A percentile compares a stretch with the other conserved stretches of the same genome.
Evolutionary conservation across 192 early-diverging fungal species (phyloP).

Genomic region (Martensiomyces pterosporus): DNA sequence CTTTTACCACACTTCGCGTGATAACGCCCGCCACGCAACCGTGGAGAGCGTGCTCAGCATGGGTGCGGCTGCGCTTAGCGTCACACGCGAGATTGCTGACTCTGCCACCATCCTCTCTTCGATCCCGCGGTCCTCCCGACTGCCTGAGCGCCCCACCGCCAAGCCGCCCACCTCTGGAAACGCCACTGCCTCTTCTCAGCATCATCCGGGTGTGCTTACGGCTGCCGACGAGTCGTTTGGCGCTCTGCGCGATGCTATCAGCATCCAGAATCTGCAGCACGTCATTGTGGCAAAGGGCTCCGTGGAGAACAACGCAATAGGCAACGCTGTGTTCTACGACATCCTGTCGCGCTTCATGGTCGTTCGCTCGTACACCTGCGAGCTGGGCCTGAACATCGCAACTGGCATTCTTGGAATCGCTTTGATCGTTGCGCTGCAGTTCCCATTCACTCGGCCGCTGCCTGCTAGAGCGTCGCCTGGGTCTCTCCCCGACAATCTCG

Average conservation of each 20-base stretch:
- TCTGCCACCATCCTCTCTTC: slow-evolving; percentile 17
- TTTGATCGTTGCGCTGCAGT: slow-evolving; percentile 23
- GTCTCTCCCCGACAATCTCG: background rate
- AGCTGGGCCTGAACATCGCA: slow-evolving; percentile 23
- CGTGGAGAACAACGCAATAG: slow-evolving; percentile 4
- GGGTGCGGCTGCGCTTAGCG: slow-evolving; percentile 54
- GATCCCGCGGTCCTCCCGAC: slow-evolving; percentile 30
- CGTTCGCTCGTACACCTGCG: slow-evolving; percentile 36
- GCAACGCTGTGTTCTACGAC: slow-evolving; percentile 43
- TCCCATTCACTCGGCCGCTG: slow-evolving; percentile 35
- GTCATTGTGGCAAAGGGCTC: slow-evolving; percentile 1
- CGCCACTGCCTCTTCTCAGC: background rate
- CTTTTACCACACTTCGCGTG: slow-evolving; percentile 62
- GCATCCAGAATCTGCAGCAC: slow-evolving; percentile 5
- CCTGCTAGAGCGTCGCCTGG: slow-evolving; percentile 3
- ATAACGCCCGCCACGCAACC: slow-evolving; percentile 53
- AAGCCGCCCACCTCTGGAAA: no score
- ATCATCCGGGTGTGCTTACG: background rate
- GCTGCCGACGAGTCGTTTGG: slow-evolving; percentile 22
- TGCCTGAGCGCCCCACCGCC: slow-evolving; percentile 15
- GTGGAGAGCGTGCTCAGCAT: slow-evolving; percentile 58
- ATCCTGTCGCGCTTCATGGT: slow-evolving; percentile 38
- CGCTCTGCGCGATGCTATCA: slow-evolving; percentile 5
- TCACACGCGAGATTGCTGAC: slow-evolving; percentile 52
- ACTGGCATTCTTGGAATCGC: slow-evolving; percentile 26